Conservation (phyloP, 2,329 filamentous ascomycete species). For the Fusarium stilboides region DNA sequence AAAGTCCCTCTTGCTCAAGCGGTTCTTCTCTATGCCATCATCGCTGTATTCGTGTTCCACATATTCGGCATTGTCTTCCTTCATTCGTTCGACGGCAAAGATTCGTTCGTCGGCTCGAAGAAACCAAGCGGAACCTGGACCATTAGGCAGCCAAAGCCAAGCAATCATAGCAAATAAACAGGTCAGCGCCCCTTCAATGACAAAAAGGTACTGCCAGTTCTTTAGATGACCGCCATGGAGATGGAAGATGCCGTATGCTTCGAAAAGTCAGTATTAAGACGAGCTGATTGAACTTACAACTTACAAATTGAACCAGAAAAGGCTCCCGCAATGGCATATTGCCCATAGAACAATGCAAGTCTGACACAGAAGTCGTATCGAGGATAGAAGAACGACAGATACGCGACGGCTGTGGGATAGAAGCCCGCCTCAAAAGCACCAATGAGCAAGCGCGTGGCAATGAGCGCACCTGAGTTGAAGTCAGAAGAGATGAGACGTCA, state of each 20-base stretch:
- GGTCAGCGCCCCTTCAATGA: constrained; percentile 72
- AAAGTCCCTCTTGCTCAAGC: constrained; percentile 44
- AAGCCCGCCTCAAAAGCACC: constrained; percentile 51
- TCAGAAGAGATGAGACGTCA: constrained; percentile 17
- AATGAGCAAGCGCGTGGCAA: constrained; percentile 48
- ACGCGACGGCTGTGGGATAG: constrained; percentile 50
- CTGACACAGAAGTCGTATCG: constrained; percentile 47
- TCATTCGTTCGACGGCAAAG: constrained; percentile 45
- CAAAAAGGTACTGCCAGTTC: constrained; percentile 78
- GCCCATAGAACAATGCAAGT: constrained; percentile 50
- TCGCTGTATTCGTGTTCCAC: constrained; percentile 48
- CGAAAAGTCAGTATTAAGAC: constrained; percentile 8
- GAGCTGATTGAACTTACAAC: constrained; percentile 5
- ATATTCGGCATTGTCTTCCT: constrained; percentile 45
- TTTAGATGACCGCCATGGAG: constrained; percentile 56
- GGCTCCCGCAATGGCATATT: constrained; percentile 49
- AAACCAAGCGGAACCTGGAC: constrained; percentile 49
- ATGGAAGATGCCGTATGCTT: constrained; percentile 51
- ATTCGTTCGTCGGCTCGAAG: constrained; percentile 41
- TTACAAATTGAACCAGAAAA: constrained; percentile 50
- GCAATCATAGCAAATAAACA: constrained; percentile 49
- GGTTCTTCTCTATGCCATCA: constrained; percentile 47
- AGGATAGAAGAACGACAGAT: constrained; percentile 49
- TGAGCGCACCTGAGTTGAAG: constrained; percentile 39
- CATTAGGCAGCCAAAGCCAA: constrained; percentile 47